phyloP scores from a whole-genome alignment of 169 alveolate genomes.

The Cryptosporidium parvum region DNA sequence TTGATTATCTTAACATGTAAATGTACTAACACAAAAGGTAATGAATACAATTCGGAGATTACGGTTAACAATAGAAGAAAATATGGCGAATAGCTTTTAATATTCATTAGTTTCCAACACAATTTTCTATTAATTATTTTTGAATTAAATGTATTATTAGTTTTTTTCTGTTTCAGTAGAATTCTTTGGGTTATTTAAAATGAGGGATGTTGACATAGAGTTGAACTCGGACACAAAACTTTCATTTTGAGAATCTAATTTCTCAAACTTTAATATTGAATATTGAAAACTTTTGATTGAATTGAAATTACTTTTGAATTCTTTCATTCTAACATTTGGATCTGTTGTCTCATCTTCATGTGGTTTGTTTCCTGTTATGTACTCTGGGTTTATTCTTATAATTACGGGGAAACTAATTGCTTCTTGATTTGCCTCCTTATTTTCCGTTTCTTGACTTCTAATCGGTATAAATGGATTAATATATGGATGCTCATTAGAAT shows the following conservation, averaged over 20 bases:
- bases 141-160: not conserved
- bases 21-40: not conserved
- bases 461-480: not conserved
- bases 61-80: conserved; percentile 16
- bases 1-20: conserved; percentile 40
- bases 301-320: no score
- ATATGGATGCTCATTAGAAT: not conserved
- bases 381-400: not conserved
- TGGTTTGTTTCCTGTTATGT: not conserved
- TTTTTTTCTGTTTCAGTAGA: not conserved
- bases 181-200: not conserved
- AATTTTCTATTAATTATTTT: not conserved
- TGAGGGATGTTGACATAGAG: not conserved
- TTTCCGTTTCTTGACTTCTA: not conserved
- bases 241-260: not conserved
- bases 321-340: not conserved
- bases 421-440: not conserved
- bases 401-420: not conserved
- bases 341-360: not conserved
- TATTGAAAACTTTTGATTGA: not conserved
- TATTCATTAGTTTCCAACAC: not conserved
- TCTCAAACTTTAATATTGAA: not conserved
- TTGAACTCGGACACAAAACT: not conserved
- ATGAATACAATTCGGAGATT: not conserved
- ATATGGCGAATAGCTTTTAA: conserved; percentile 22